Evolutionary conservation across 2,329 filamentous ascomycete species (phyloP), one percentile per base, ranked within the genome.

Genomic region (Pestalotiopsis sp.): DNA sequence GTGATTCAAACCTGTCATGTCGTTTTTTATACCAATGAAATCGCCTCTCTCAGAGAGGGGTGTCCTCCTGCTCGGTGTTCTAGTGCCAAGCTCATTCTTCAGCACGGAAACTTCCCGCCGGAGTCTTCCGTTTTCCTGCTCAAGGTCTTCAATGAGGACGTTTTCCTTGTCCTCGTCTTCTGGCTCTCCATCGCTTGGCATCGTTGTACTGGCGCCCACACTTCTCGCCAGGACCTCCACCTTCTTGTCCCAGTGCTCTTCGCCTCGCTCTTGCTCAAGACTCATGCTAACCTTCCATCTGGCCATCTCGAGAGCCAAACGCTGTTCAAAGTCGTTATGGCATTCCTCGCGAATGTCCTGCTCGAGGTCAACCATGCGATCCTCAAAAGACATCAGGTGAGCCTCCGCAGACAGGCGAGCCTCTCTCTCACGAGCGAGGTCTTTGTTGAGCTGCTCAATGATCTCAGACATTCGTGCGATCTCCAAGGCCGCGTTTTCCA

Each of bases 211-310:
- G 80, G 80, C 85, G 72, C 81, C 82, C 73, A 87, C 83, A 14
- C 88, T 87, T 66, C 87, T 83, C 67, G 89, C 87, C 41, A 93
- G 81, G 25, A 94, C 86, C 69, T 94, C 95, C 7, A 97, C 87
- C 82, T 99, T 99, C 72, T 89, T 89, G 78, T 98, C 95, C 77
- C 96, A 88, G 79, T 97, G 94, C 77, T 93, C 93, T 70, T 97
- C 94, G 66, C 90, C 90, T 59, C 90, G 88, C 74, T 97, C 94
- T 70, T 90, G 87, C 78, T 98, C 94, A 4, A 92, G 89, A 20
- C 93, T 92, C 78, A 94, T 88, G 0, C 90, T 92, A 0, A 87
- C 88, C 77, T 95, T 92, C 92, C 94, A 98, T n/a, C 93, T 86
- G 11, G 88, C 86, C 78, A 93, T 89, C 78, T 98, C 94, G 13